Percentiles rank a stretch among this genome's conserved stretches.
phyloP scores from a whole-genome alignment of 2,329 filamentous ascomycete species.

The Verticillium albo-atrum region DNA sequence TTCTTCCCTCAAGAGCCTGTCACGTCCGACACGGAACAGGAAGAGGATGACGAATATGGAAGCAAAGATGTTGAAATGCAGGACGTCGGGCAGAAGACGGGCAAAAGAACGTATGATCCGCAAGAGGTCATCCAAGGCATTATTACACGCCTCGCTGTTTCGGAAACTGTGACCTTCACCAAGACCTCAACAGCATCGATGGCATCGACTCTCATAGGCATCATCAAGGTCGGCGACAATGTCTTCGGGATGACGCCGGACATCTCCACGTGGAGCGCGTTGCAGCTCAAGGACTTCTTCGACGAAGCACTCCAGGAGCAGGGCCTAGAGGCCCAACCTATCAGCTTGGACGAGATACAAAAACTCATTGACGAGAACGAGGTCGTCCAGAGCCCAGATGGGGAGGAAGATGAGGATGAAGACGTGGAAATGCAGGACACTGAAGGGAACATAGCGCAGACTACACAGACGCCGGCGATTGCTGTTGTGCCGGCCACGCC shows the following conservation, averaged over 20 bases:
- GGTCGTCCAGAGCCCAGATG: background rate
- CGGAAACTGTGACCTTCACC: background rate
- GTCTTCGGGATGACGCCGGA: background rate
- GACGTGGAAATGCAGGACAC: background rate
- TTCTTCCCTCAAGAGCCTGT: constrained; percentile 3
- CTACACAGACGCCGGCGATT: too few species aligned
- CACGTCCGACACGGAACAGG: background rate
- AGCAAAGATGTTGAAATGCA: background rate
- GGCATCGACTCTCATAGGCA: background rate
- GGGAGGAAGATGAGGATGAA: constrained; percentile 8
- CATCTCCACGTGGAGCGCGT: background rate
- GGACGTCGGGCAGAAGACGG: background rate
- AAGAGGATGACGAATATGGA: background rate
- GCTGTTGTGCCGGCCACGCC: too few species aligned
- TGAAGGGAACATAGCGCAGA: too few species aligned
- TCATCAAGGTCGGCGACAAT: background rate
- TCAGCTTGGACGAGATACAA: background rate
- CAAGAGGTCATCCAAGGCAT: background rate
- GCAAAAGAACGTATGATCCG: background rate
- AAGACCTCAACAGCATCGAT: background rate
- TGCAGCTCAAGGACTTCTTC: background rate
- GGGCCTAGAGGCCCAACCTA: background rate
- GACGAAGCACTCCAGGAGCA: background rate
- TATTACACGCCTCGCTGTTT: background rate
- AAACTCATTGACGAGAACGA: background rate